Conservation (phyloP, 148 eudicot genomes). For the Nyssa sinensis region DNA sequence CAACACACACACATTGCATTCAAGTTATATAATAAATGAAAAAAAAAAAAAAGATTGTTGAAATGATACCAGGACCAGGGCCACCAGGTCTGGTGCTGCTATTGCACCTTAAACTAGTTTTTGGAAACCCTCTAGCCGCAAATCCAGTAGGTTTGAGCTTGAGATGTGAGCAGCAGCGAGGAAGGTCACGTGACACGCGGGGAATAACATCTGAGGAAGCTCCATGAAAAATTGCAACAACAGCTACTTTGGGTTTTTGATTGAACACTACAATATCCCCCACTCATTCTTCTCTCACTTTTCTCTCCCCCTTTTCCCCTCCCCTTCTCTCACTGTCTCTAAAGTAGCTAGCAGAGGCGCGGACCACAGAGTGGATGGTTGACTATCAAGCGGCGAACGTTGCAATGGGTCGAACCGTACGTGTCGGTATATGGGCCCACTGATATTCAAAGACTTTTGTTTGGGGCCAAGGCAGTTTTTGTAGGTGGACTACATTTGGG, state of each 20-base stretch:
- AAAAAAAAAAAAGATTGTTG: too few species aligned
- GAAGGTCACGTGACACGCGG: background rate
- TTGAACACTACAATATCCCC: conserved; percentile 5
- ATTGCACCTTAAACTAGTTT: conserved; percentile 32
- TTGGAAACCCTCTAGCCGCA: too few species aligned
- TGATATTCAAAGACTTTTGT: too few species aligned
- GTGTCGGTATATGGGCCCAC: too few species aligned
- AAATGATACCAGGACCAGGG: conserved; percentile 28
- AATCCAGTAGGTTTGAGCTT: background rate
- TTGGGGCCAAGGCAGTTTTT: too few species aligned
- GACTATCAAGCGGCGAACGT: too few species aligned
- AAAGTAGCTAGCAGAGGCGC: too few species aligned
- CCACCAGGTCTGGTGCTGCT: conserved; percentile 32
- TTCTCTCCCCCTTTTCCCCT: background rate
- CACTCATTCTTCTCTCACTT: background rate
- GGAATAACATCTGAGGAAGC: conserved; percentile 2
- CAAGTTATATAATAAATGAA: too few species aligned
- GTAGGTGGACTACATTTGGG: too few species aligned
- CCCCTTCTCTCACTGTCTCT: background rate
- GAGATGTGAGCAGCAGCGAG: conserved; percentile 8
- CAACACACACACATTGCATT: too few species aligned
- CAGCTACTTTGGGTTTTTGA: conserved; percentile 1
- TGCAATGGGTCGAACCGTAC: too few species aligned
- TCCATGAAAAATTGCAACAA: background rate
- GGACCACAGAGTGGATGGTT: too few species aligned